These are phyloP conservation scores for Haberlea rhodopensis DNA, from an alignment of 257 asterid species.

Conservation along the genomic window DNA sequence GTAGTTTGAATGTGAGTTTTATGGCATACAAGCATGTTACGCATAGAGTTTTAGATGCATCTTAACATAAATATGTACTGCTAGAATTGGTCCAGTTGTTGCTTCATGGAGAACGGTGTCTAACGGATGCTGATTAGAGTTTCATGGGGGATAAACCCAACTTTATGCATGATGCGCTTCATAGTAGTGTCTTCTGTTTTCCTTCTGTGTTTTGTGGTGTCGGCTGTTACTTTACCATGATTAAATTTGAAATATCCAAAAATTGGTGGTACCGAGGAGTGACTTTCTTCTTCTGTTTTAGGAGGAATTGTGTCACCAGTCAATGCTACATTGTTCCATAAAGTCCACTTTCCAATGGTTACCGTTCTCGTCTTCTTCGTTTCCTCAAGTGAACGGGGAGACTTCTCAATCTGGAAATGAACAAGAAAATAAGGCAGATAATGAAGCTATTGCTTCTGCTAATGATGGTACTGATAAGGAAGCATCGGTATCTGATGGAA, in stretches of 20 bases:
- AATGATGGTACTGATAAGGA: slow-evolving; percentile 32
- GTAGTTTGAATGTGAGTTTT: no score
- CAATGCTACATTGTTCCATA: slow-evolving; percentile 34
- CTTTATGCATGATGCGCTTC: not conserved
- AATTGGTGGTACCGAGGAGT: not conserved
- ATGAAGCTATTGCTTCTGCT: not conserved
- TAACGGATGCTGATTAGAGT: no score
- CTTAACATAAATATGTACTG: no score
- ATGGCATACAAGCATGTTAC: no score
- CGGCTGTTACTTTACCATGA: no score
- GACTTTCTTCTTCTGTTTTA: slow-evolving; percentile 20
- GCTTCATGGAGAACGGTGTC: no score
- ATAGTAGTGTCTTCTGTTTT: not conserved
- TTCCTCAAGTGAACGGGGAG: slow-evolving; percentile 46
- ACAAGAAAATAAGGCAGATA: slow-evolving; percentile 27
- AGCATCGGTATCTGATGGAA: slow-evolving; percentile 38
- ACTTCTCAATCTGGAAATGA: slow-evolving; percentile 36
- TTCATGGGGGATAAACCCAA: not conserved
- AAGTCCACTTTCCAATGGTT: slow-evolving; percentile 38
- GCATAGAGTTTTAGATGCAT: no score
- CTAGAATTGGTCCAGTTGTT: no score
- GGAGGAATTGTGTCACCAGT: slow-evolving; percentile 40
- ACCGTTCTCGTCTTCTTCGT: slow-evolving; percentile 61
- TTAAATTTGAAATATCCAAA: not conserved
- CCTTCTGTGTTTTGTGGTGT: no score